Percentiles rank a stretch among this genome's conserved stretches.
Conservation (phyloP, 2,329 filamentous ascomycete species). For the Fusarium humuli region DNA sequence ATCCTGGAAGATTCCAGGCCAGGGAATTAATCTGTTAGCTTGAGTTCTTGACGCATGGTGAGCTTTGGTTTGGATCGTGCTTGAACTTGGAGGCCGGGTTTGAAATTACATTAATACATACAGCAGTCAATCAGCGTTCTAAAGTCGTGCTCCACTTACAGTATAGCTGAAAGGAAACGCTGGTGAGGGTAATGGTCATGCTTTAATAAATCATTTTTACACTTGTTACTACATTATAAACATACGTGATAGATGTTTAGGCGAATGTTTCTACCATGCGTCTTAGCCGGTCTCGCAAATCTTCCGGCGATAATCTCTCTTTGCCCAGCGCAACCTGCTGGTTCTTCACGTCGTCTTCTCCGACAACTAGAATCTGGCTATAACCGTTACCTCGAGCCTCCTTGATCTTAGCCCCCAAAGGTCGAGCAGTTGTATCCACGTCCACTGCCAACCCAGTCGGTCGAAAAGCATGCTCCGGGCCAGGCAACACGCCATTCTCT, state of each 20-base stretch:
- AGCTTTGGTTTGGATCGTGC: background rate
- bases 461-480: slow-evolving; percentile 59
- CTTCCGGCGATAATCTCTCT: slow-evolving; percentile 57
- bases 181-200: slow-evolving; percentile 5
- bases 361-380: slow-evolving; percentile 78
- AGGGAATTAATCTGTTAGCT: background rate
- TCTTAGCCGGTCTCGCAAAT: slow-evolving; percentile 59
- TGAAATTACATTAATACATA: background rate
- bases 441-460: slow-evolving; percentile 75
- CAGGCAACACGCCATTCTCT: slow-evolving; percentile 47
- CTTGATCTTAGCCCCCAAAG: slow-evolving; percentile 75
- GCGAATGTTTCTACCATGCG: slow-evolving; percentile 61
- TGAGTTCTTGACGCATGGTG: background rate
- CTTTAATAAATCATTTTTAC: slow-evolving; percentile 18
- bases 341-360: slow-evolving; percentile 71
- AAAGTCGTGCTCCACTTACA: slow-evolving; percentile 14
- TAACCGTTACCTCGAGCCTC: slow-evolving; percentile 80
- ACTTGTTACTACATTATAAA: slow-evolving; percentile 8
- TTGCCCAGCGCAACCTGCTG: slow-evolving; percentile 62
- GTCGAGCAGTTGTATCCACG: slow-evolving; percentile 72
- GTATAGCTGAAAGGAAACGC: slow-evolving; percentile 8
- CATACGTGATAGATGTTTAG: slow-evolving; percentile 47
- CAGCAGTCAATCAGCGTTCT: background rate
- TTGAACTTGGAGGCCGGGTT: background rate
- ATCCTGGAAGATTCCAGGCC: no score